These are phyloP conservation scores for Aspergillus brunneoviolaceus DNA, from an alignment of 2,329 filamentous ascomycete species.

Conservation along the genomic window DNA sequence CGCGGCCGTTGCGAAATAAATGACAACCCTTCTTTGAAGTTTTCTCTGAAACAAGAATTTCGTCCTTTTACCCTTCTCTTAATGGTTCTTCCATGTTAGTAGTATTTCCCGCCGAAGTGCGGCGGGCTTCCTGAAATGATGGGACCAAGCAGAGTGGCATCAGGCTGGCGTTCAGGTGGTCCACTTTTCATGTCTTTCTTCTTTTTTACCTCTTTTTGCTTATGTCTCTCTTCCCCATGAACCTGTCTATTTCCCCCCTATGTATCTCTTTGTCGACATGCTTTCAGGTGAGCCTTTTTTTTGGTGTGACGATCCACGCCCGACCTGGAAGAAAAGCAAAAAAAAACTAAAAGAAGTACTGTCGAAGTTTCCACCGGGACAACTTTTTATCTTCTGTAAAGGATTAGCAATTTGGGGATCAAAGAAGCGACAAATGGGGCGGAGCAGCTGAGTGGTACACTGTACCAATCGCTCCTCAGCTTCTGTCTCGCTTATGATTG, in stretches of 20 bases:
- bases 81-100: conserved; percentile 36
- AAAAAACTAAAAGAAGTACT: conserved; percentile 6
- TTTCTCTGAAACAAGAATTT: conserved; percentile 22
- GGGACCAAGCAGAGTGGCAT: conserved; percentile 42
- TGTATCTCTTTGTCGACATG: conserved; percentile 17
- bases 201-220: conserved; percentile 22
- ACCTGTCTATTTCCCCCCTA: conserved; percentile 12
- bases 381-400: neutral
- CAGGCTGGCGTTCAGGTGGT: conserved; percentile 46
- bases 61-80: conserved; percentile 34
- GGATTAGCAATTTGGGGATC: neutral
- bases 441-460: neutral
- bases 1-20: conserved; percentile 53
- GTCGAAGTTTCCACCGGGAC: conserved; percentile 5
- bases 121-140: conserved; percentile 30
- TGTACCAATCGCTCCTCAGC: no score
- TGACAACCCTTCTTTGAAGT: conserved; percentile 7
- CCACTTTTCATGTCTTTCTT: conserved; percentile 29
- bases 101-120: conserved; percentile 28
- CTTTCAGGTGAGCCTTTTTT: conserved; percentile 9
- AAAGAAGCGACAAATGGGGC: no score
- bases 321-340: neutral
- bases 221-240: conserved; percentile 6
- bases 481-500: neutral
- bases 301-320: conserved; percentile 4